These are phyloP conservation scores for Colletotrichum truncatum DNA, from an alignment of 2,329 filamentous ascomycete species.

Conservation along the genomic window DNA sequence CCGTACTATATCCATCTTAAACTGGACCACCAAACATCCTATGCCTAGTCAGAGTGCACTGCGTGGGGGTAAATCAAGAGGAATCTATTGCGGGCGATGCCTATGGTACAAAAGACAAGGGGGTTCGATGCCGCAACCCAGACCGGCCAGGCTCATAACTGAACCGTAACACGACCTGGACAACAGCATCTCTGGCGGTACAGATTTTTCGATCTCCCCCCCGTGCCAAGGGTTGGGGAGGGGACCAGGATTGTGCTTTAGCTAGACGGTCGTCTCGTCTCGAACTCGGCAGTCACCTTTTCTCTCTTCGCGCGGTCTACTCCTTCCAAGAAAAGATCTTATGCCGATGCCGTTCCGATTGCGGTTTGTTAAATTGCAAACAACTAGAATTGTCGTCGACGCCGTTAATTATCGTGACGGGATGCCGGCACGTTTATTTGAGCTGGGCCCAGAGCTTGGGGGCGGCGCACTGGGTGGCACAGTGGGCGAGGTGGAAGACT, in stretches of 20 bases:
- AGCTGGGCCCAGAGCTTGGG: constrained; percentile 94
- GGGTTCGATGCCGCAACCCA: constrained; percentile 16
- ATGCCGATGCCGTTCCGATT: constrained; percentile 7
- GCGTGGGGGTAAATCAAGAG: constrained; percentile 17
- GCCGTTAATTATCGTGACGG: not conserved
- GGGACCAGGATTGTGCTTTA: not conserved
- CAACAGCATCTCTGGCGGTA: constrained; percentile 14
- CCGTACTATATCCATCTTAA: too few species aligned
- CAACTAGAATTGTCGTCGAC: not conserved
- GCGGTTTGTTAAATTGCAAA: not conserved
- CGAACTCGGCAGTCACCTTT: constrained; percentile 3
- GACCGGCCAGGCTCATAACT: not conserved
- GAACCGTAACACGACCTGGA: not conserved
- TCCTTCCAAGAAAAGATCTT: constrained; percentile 7
- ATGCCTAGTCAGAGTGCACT: too few species aligned
- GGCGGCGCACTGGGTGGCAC: constrained; percentile 90
- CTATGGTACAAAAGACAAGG: constrained; percentile 33
- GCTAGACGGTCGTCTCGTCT: constrained; percentile 15
- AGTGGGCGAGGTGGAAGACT: constrained; percentile 99
- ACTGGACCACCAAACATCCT: too few species aligned
- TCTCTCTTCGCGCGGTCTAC: not conserved
- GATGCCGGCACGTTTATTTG: constrained; percentile 72
- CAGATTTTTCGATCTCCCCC: constrained; percentile 16
- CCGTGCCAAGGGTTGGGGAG: not conserved
- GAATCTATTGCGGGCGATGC: constrained; percentile 34